These are phyloP conservation scores for Alternaria arborescens DNA, from an alignment of 2,329 filamentous ascomycete genomes.

Conservation along the genomic window DNA sequence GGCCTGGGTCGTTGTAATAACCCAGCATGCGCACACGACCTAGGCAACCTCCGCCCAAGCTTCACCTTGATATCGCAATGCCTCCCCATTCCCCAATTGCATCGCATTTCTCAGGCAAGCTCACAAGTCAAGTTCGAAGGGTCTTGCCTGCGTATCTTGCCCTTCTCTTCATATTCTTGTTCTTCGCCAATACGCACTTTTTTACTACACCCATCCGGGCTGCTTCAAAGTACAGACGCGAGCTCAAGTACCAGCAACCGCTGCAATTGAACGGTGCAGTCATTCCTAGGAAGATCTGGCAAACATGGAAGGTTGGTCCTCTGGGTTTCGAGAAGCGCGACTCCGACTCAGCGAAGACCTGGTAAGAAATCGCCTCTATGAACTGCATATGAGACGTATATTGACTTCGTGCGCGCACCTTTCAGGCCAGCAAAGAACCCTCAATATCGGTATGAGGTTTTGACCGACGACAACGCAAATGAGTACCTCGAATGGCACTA, in stretches of 20 bases:
- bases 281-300: conserved; percentile 77
- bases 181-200: conserved; percentile 46
- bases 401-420: not conserved
- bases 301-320: conserved; percentile 77
- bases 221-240: conserved; percentile 45
- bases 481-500: conserved; percentile 74
- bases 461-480: conserved; percentile 74
- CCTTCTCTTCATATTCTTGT: conserved; percentile 41
- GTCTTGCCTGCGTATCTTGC: conserved; percentile 46
- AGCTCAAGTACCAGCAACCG: conserved; percentile 47
- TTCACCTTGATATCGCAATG: conserved; percentile 45
- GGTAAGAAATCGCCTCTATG: not conserved
- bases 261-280: conserved; percentile 33
- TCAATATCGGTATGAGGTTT: conserved; percentile 71
- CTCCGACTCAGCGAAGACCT: conserved; percentile 64
- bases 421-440: conserved; percentile 70
- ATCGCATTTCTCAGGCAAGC: conserved; percentile 43
- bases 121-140: conserved; percentile 47
- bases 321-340: conserved; percentile 72
- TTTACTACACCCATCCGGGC: conserved; percentile 46
- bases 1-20: conserved; percentile 37
- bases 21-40: conserved; percentile 46
- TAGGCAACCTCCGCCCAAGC: conserved; percentile 45
- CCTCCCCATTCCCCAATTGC: conserved; percentile 44
- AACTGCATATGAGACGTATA: not conserved